Conservation (phyloP, 768 basidiomycete species). For the Suillus americanus region DNA sequence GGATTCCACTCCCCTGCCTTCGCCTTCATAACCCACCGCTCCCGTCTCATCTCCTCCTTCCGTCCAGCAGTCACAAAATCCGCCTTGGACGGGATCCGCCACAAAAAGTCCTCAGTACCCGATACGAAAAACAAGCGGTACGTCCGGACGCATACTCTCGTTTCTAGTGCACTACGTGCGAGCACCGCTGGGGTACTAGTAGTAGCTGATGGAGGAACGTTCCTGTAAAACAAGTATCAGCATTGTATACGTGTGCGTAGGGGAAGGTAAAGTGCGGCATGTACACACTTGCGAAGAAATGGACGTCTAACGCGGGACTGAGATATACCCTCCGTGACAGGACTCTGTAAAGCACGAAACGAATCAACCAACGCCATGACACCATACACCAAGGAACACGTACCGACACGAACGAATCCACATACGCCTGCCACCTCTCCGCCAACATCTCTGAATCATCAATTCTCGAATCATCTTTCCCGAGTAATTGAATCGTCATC, state of each 20-base stretch:
- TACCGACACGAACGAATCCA: slow-evolving; percentile 75
- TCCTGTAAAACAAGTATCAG: slow-evolving; percentile 25
- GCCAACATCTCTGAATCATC: slow-evolving; percentile 78
- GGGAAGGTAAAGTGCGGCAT: not conserved
- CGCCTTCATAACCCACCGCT: slow-evolving; percentile 25
- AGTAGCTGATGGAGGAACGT: slow-evolving; percentile 14
- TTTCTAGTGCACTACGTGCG: slow-evolving; percentile 66
- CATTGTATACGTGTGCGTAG: slow-evolving; percentile 24
- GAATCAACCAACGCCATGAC: not conserved
- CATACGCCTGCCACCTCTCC: slow-evolving; percentile 77
- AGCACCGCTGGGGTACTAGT: slow-evolving; percentile 43
- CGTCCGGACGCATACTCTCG: slow-evolving; percentile 81
- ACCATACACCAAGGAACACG: slow-evolving; percentile 14
- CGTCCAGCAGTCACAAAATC: slow-evolving; percentile 35
- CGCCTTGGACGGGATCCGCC: slow-evolving; percentile 41
- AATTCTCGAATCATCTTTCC: slow-evolving; percentile 73
- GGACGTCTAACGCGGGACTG: slow-evolving; percentile 49
- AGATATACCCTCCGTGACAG: slow-evolving; percentile 55
- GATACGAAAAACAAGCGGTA: slow-evolving; percentile 82
- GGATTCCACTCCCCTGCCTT: not conserved
- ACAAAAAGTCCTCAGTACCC: slow-evolving; percentile 62
- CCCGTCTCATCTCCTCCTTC: slow-evolving; percentile 17
- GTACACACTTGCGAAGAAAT: slow-evolving; percentile 63
- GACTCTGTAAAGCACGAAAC: slow-evolving; percentile 40
- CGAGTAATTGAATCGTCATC: slow-evolving; percentile 73